phyloP scores from a whole-genome alignment of 1,284 basidiomycete genomes.

The Leccinum huronense region DNA sequence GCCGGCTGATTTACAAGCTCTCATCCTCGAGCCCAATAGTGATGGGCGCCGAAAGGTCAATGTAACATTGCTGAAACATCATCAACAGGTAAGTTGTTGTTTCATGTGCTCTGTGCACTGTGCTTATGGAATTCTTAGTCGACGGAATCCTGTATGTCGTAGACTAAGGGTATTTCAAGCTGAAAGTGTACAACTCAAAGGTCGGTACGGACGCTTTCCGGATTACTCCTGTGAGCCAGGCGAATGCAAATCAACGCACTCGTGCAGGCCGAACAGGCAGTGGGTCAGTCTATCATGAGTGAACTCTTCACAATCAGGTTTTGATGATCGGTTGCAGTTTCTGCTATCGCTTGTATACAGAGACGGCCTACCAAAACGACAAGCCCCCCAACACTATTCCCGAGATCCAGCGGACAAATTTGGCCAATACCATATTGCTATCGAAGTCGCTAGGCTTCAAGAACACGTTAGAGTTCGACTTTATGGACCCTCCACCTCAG shows the following conservation, averaged over 20 bases:
- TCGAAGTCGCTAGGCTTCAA: conserved; percentile 96
- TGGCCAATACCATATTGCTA: conserved; percentile 93
- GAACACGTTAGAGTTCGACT: conserved; percentile 97
- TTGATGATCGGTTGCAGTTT: conserved; percentile 50
- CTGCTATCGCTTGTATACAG: conserved; percentile 90
- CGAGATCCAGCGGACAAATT: conserved; percentile 96
- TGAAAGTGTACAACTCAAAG: conserved; percentile 99
- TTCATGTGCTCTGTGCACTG: conserved; percentile 1
- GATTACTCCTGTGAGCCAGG: conserved; percentile 98
- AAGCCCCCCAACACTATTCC: conserved; percentile 93
- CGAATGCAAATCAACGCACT: conserved; percentile 93
- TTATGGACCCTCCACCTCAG: conserved; percentile 98
- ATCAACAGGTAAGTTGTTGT: conserved; percentile 64
- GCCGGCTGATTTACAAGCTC: conserved; percentile 98
- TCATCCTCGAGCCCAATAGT: conserved; percentile 94
- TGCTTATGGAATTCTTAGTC: conserved; percentile 49
- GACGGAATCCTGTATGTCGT: conserved; percentile 98
- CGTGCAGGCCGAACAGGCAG: conserved; percentile 95
- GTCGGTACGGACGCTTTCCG: conserved; percentile 99
- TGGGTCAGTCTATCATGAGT: conserved; percentile 54
- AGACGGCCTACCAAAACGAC: conserved; percentile 88
- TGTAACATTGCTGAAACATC: conserved; percentile 99
- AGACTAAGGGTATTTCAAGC: conserved; percentile 94
- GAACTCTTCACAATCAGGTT: background rate
- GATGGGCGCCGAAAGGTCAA: conserved; percentile 96